Base-by-base conservation (phyloP, 2,329 filamentous ascomycete species). In the Exophiala bonariae region DNA sequence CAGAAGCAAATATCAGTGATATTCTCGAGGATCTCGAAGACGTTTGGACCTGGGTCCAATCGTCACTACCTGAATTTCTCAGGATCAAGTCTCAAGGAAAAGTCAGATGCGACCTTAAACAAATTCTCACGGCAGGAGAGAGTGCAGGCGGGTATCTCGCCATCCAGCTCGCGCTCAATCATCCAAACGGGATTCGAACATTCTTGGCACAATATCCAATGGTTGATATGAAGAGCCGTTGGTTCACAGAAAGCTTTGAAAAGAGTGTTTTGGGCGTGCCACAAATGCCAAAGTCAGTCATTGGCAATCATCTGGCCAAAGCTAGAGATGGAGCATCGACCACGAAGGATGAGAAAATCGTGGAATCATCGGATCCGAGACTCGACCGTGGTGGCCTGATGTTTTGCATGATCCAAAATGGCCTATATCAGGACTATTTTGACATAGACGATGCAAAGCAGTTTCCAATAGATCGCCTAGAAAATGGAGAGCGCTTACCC, bases 1-100 rank as follows among this genome's bases (percentile, higher is more conserved):
- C 77, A 17, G 75, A 78, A 48, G 63, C 70, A 43, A 72, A 46
- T 16, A 72, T 73, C 26, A 38, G 61, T 2, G 71, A 79, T 13
- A 73, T 78, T 47, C 63, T 77, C 18, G 57, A 67, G 4, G 77
- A 80, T 55, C 49, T 79, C 1, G 43, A 60, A 7, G 71, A 75
- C 50, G 74, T 77, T 57, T 79, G 72, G 72, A 51, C 49, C 4
- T 79, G 76, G 76, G 53, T 75, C 32, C 49, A 58, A 32, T 53
- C 40, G 7, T 49, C 50, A n/a, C 57, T 61, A 2, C 37, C 45
- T 1, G 10, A 8, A 11, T 51, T 56, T 31, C 43, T 60, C 13
- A 49, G 51, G 18, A 30, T 33, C 30, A 16, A 23, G 11, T n/a
- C 36, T 17, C n/a, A 35, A 5, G 16, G n/a, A 4, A 32, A 11